These are phyloP conservation scores for Fagus sylvatica DNA, from an alignment of 306 rosid species.

Conservation along the genomic window DNA sequence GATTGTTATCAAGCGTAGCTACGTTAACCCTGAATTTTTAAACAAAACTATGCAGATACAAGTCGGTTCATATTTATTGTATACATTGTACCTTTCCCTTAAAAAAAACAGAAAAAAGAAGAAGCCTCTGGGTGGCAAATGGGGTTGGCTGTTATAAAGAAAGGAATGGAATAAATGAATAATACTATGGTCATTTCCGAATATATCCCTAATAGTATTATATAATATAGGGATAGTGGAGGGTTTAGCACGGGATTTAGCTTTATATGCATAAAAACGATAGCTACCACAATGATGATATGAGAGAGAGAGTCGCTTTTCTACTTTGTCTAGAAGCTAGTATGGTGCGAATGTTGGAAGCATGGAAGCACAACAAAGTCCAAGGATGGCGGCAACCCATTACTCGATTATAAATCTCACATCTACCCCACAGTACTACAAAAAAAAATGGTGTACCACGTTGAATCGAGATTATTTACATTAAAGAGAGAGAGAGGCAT, in stretches of 20 bases:
- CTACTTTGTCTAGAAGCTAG: constrained; percentile 52
- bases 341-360: constrained; percentile 89
- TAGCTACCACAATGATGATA: constrained; percentile 45
- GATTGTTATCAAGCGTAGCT: too few species aligned
- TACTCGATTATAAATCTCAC: constrained; percentile 41
- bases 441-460: constrained; percentile 22
- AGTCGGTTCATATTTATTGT: too few species aligned
- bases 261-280: constrained; percentile 46
- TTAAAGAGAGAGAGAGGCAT: not conserved
- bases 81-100: not conserved
- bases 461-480: not conserved
- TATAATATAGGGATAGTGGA: not conserved
- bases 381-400: constrained; percentile 81
- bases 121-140: not conserved
- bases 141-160: not conserved
- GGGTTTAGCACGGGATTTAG: constrained; percentile 30
- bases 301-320: constrained; percentile 32
- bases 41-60: too few species aligned
- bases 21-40: too few species aligned
- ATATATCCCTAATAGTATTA: not conserved
- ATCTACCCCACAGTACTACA: constrained; percentile 22
- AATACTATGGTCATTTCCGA: constrained; percentile 1
- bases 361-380: constrained; percentile 80
- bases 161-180: not conserved
- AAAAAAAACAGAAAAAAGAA: too few species aligned